Conservation (phyloP, 345 rosid genomes). For the Corymbia maculata region DNA sequence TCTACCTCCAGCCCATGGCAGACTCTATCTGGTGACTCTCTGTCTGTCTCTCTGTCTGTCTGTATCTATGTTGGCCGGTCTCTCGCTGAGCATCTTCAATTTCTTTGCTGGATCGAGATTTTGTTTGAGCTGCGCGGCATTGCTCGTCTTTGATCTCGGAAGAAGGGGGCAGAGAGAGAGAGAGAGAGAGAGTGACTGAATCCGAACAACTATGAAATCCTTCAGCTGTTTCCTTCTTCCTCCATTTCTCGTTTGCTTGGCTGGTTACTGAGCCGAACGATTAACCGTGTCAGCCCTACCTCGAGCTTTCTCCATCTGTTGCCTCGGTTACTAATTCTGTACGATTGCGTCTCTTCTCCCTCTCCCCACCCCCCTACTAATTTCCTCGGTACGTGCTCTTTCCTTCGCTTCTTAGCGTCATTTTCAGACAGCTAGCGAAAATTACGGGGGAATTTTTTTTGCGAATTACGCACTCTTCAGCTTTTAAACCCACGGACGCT, state of each 20-base stretch:
- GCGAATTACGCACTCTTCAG: not conserved
- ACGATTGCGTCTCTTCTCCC: not conserved
- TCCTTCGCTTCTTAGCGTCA: not conserved
- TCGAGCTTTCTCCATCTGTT: not conserved
- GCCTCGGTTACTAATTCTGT: not conserved
- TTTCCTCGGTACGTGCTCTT: not conserved
- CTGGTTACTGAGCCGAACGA: not conserved
- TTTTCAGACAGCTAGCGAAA: not conserved
- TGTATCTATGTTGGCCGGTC: not conserved
- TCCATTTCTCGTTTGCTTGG: not conserved
- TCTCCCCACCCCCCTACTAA: not conserved
- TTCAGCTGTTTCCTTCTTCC: not conserved
- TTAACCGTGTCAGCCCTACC: not conserved
- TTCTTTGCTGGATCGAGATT: not conserved
- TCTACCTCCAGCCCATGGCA: conserved; percentile 35
- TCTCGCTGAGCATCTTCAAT: not conserved
- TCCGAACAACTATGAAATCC: not conserved
- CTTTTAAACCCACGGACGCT: not conserved
- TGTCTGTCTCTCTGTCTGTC: not conserved
- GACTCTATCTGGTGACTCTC: conserved; percentile 40
- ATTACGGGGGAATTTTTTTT: not conserved
- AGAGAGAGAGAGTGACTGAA: not conserved
- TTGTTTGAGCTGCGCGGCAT: not conserved
- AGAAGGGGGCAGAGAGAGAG: not conserved
- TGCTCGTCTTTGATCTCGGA: not conserved